Evolutionary conservation across 371 early-diverging fungal species (phyloP), one percentile per base, ranked within the genome.

Genomic region (Apophysomyces ossiformis): DNA sequence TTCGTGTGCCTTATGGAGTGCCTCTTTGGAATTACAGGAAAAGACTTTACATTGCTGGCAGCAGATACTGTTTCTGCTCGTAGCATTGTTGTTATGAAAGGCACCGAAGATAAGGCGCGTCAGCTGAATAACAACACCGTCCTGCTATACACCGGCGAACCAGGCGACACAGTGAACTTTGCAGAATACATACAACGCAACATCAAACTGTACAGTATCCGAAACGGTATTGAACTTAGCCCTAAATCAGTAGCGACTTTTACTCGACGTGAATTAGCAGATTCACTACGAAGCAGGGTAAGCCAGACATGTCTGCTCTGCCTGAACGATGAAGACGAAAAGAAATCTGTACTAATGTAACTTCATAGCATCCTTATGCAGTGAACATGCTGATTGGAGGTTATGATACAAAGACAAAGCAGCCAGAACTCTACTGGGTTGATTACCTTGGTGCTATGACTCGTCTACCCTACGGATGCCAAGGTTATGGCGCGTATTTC

Each of bases 131-230:
- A 89, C 62, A 89, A 95, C 72, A 90, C 92, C 13, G 70, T 94
- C 13, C 83, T 99, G 89, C 75, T 93, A 43, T 96, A 89, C 68
- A 80, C 90, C 41, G 99, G 99, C 65, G 97, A 95, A 76, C 85
- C 95, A n/a, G 98, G 98, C 59, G 99, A 98, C 72, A 91, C 95
- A 5, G 91, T 92, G 54, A 91, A 94, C 73, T 98, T 97, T 85
- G 90, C 95, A 56, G 99, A 98, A 83, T 98, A 93, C 77, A 92
- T 98, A 67, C 95, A 96, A 75, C 87, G 92, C 70, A 98, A 97
- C 77, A 84, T 93, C 65, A 87, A 91, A 75, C 88, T 97, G n/a
- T 95, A 96, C 75, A 89, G 90, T 45, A 94, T 97, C 69, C 84
- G 89, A 60, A 90, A 97, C 72, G 92, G 93, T 18, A 83, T 91